Evolutionary conservation across 495 filamentous ascomycete species (phyloP).

Genomic region (Trichoderma parareesei): DNA sequence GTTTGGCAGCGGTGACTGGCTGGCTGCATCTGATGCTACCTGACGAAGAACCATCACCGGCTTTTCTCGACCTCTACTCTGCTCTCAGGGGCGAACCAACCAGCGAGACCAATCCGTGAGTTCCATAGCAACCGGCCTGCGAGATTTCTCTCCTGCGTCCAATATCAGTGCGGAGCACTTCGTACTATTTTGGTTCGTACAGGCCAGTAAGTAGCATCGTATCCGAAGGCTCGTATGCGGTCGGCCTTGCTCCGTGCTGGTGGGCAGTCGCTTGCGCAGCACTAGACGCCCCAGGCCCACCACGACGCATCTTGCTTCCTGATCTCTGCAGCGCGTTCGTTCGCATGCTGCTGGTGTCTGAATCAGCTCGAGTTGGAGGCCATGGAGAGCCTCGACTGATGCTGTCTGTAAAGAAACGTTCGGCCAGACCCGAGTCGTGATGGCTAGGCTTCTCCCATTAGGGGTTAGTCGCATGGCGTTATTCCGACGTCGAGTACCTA

Average conservation of each 20-base stretch:
- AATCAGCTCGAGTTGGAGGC: too few relatives aligned
- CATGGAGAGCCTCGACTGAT: background rate
- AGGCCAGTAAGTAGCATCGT: background rate
- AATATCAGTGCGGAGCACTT: background rate
- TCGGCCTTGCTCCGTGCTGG: background rate
- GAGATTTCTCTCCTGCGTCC: conserved; percentile 1
- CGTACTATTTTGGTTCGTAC: background rate
- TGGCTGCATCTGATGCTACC: background rate
- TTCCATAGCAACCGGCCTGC: background rate
- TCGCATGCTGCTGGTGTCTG: too few relatives aligned
- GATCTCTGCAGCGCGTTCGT: background rate
- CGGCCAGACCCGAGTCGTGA: background rate
- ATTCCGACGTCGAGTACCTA: background rate
- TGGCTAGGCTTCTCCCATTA: background rate
- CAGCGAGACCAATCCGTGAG: background rate
- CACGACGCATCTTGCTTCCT: background rate
- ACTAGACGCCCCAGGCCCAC: background rate
- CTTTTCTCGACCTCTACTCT: background rate
- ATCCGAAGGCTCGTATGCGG: background rate
- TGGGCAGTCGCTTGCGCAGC: background rate
- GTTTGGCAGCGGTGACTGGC: background rate
- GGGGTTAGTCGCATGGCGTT: background rate
- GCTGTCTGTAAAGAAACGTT: background rate
- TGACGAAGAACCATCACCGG: background rate
- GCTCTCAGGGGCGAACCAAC: background rate